phyloP scores from a whole-genome alignment of 495 filamentous ascomycete species.

The Chaetomidium leptoderma region DNA sequence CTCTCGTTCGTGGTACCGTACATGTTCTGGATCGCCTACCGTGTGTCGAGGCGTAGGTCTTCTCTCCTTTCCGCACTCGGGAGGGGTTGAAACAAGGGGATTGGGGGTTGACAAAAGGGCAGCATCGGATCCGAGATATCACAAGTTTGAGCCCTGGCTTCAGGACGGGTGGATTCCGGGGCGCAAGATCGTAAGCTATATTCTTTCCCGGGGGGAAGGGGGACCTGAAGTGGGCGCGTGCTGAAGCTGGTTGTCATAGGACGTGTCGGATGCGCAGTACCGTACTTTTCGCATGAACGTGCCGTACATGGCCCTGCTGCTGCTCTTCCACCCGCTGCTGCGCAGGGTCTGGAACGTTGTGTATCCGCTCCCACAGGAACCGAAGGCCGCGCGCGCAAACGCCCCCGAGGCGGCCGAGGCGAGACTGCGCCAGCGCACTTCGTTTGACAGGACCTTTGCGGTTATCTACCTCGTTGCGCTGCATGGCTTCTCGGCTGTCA shows the following conservation, averaged over 20 bases:
- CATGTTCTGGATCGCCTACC: constrained; percentile 86
- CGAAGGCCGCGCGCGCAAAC: constrained; percentile 14
- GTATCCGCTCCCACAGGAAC: constrained; percentile 26
- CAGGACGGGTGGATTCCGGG: constrained; percentile 91
- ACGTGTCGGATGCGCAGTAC: constrained; percentile 89
- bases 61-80: neutral
- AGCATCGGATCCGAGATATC: constrained; percentile 81
- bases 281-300: constrained; percentile 81
- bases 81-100: neutral
- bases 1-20: constrained; percentile 65
- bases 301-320: constrained; percentile 66
- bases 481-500: constrained; percentile 80
- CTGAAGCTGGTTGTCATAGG: constrained; percentile 45
- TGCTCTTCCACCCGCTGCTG: constrained; percentile 72
- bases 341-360: constrained; percentile 62
- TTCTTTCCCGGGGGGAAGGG: constrained; percentile 1
- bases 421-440: constrained; percentile 68
- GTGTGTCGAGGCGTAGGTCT: constrained; percentile 76
- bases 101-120: neutral
- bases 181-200: constrained; percentile 69
- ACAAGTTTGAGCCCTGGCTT: constrained; percentile 65
- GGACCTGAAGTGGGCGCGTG: neutral
- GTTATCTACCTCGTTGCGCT: constrained; percentile 69
- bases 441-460: constrained; percentile 82
- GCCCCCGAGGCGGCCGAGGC: constrained; percentile 53